Conservation (phyloP, 139 green algal species). For the Tetraselmis striata region DNA sequence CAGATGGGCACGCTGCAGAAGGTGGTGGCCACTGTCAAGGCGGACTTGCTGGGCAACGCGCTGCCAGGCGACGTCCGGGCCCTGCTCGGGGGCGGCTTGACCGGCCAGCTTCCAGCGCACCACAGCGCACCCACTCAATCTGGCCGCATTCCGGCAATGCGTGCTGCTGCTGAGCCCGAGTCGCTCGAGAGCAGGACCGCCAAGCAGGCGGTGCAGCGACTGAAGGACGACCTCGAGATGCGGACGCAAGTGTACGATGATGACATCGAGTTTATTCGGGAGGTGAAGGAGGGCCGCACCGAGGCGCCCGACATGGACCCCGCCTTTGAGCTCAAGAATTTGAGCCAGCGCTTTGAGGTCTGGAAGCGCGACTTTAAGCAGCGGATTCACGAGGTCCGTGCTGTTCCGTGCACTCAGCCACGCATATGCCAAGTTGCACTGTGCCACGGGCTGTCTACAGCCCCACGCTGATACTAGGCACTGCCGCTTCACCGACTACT, state of each 20-base stretch:
- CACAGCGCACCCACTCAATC: background rate
- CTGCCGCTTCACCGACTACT: no score
- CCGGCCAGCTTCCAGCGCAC: background rate
- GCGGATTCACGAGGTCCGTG: background rate
- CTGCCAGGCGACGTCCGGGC: no score
- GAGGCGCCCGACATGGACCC: conserved; percentile 48
- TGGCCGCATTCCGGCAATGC: background rate
- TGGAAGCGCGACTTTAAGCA: conserved; percentile 54
- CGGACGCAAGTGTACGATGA: conserved; percentile 25
- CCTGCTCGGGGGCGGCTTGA: no score
- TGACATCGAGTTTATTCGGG: conserved; percentile 44
- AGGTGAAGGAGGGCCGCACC: conserved; percentile 34
- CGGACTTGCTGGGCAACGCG: background rate
- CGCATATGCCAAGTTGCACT: no score
- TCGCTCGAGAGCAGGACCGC: background rate
- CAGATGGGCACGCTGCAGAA: background rate
- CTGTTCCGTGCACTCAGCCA: no score
- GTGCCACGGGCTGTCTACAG: no score
- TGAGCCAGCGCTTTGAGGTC: conserved; percentile 44
- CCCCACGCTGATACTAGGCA: no score
- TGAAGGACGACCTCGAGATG: conserved; percentile 18
- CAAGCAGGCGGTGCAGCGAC: conserved; percentile 3
- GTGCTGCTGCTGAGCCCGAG: background rate
- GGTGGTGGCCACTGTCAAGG: background rate
- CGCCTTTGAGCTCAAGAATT: conserved; percentile 35